Percentiles rank a stretch among this genome's conserved stretches.
Conservation (phyloP, 1,284 basidiomycete species). For the Phenoliferia sp. region DNA sequence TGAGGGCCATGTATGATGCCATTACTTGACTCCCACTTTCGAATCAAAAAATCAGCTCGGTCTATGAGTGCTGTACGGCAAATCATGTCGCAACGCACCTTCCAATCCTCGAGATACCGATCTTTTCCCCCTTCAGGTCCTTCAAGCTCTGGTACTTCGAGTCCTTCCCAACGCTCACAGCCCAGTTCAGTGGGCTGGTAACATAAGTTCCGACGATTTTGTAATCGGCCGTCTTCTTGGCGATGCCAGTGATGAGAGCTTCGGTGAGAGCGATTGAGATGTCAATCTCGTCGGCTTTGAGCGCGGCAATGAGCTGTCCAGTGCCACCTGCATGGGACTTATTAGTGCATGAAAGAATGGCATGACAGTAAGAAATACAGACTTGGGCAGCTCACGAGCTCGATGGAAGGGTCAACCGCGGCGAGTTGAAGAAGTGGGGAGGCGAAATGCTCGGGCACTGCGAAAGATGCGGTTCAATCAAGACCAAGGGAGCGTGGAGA, state of each 20-base stretch:
- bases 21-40: constrained; percentile 80
- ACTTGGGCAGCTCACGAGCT: constrained; percentile 85
- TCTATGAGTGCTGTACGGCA: not conserved
- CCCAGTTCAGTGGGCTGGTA: constrained; percentile 43
- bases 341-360: not conserved
- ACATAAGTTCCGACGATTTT: constrained; percentile 92
- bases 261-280: constrained; percentile 87
- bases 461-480: not conserved
- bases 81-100: constrained; percentile 49
- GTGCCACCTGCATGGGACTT: constrained; percentile 61
- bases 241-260: constrained; percentile 86
- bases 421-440: constrained; percentile 78
- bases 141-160: constrained; percentile 65
- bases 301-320: constrained; percentile 77
- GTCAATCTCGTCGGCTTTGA: constrained; percentile 81
- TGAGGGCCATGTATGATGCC: constrained; percentile 88
- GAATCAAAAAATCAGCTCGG: not conserved
- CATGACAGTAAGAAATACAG: constrained; percentile 29
- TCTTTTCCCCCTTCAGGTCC: constrained; percentile 71
- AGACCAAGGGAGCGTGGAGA: not conserved
- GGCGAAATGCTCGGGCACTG: constrained; percentile 78
- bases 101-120: constrained; percentile 86
- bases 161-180: constrained; percentile 76
- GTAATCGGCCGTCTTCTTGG: constrained; percentile 77
- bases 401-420: constrained; percentile 51